Conservation (phyloP, 257 asterid genomes). For the Gynochthodes officinalis region DNA sequence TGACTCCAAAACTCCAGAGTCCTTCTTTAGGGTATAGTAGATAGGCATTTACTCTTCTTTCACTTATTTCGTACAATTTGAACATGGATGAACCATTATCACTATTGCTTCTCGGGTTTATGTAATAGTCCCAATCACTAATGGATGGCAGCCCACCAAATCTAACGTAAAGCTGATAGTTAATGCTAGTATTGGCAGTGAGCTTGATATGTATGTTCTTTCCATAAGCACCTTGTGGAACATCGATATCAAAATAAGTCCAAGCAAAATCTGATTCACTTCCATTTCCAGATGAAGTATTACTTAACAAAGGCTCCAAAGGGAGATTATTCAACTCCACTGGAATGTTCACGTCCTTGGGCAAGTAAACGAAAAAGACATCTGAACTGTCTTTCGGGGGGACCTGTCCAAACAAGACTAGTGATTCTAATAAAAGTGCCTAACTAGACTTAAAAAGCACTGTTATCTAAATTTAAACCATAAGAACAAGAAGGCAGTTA, state of each 20-base stretch:
- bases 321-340: conserved; percentile 49
- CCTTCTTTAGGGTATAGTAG: conserved; percentile 67
- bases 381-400: conserved; percentile 44
- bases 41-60: conserved; percentile 51
- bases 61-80: conserved; percentile 60
- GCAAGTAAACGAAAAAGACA: conserved; percentile 55
- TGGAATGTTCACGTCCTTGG: conserved; percentile 35
- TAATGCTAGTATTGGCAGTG: conserved; percentile 40
- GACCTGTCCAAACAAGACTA: conserved; percentile 40
- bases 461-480: background rate
- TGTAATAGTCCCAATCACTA: conserved; percentile 65
- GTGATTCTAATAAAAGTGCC: background rate
- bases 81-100: conserved; percentile 59
- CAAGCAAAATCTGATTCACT: conserved; percentile 38
- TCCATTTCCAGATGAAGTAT: conserved; percentile 40
- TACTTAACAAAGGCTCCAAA: conserved; percentile 69
- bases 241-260: conserved; percentile 71
- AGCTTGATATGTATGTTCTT: conserved; percentile 63
- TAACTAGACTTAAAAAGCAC: background rate
- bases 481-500: no score
- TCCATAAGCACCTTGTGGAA: conserved; percentile 62
- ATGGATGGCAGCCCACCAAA: conserved; percentile 76
- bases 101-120: conserved; percentile 63
- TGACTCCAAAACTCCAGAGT: conserved; percentile 72
- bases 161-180: conserved; percentile 60